These are phyloP conservation scores for Xylaria intraflava DNA, from an alignment of 495 filamentous ascomycete genomes.

Conservation along the genomic window DNA sequence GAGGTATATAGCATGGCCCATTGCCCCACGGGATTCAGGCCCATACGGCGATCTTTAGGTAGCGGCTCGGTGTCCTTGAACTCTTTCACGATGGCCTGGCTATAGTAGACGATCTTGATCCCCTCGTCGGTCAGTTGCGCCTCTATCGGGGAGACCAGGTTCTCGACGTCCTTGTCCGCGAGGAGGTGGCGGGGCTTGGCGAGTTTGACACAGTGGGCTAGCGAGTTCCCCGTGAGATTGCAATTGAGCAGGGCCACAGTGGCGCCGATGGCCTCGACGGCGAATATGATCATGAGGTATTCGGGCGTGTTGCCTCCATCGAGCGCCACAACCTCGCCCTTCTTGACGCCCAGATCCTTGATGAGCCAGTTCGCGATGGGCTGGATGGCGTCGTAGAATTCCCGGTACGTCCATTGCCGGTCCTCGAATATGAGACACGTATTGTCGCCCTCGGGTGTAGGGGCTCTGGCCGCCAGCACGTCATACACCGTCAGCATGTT, in stretches of 20 bases:
- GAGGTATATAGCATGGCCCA: conserved; percentile 20
- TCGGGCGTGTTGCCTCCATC: conserved; percentile 32
- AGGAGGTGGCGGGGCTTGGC: conserved; percentile 26
- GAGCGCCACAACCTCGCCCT: conserved; percentile 34
- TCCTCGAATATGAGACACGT: conserved; percentile 34
- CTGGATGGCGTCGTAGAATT: conserved; percentile 26
- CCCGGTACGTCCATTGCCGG: conserved; percentile 27
- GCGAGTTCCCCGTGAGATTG: conserved; percentile 29
- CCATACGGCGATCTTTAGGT: conserved; percentile 13
- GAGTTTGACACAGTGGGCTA: conserved; percentile 32
- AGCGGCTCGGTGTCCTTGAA: conserved; percentile 17
- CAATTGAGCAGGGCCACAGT: conserved; percentile 37
- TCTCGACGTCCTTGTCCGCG: conserved; percentile 22
- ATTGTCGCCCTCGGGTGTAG: conserved; percentile 15
- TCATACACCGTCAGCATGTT: conserved; percentile 26
- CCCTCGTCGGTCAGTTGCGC: conserved; percentile 18
- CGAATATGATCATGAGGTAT: conserved; percentile 40
- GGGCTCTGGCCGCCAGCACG: conserved; percentile 27
- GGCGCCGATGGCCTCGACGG: conserved; percentile 42
- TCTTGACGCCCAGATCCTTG: conserved; percentile 32
- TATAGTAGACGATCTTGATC: conserved; percentile 25
- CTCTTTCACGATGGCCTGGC: conserved; percentile 5
- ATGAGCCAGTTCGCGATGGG: conserved; percentile 34
- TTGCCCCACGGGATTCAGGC: conserved; percentile 7
- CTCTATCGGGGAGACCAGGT: conserved; percentile 25